Conservation (phyloP, 306 rosid genomes). For the Vachellia pachyceras region DNA sequence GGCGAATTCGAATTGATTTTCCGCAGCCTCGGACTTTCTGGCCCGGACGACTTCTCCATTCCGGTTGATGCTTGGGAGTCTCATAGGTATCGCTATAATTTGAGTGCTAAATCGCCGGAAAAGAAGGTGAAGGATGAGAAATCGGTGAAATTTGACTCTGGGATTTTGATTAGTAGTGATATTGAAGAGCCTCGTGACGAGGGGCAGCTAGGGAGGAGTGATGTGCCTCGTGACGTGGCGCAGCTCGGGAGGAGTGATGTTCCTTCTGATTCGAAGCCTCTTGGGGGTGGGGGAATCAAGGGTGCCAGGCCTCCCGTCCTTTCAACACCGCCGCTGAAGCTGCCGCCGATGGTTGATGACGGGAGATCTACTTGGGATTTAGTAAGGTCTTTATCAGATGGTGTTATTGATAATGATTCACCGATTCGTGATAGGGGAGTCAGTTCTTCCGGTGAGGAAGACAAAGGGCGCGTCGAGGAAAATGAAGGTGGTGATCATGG, state of each 20-base stretch:
- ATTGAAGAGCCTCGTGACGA: background rate
- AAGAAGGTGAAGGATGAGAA: conserved; percentile 1
- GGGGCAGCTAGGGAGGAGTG: too few species aligned
- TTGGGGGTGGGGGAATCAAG: conserved; percentile 42
- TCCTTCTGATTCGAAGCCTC: background rate
- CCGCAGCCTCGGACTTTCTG: conserved; percentile 57
- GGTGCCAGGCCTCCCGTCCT: conserved; percentile 57
- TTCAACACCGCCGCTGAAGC: conserved; percentile 38
- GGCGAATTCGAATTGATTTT: conserved; percentile 63
- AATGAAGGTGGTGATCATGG: background rate
- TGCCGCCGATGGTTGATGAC: conserved; percentile 30
- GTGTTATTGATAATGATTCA: background rate
- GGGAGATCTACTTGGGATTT: conserved; percentile 41
- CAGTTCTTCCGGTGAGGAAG: conserved; percentile 30
- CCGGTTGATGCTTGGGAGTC: conserved; percentile 59
- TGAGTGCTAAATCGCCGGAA: background rate
- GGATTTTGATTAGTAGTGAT: conserved; percentile 12
- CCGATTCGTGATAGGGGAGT: background rate
- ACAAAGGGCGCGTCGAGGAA: background rate
- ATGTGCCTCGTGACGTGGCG: background rate
- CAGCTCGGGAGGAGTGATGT: background rate
- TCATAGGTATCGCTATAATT: conserved; percentile 33
- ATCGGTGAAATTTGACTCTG: conserved; percentile 17
- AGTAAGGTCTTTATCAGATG: conserved; percentile 32
- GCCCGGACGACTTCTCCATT: conserved; percentile 62